Evolutionary conservation across 2,329 filamentous ascomycete species (phyloP).

Genomic region (Coniosporium tulheliwenetii): DNA sequence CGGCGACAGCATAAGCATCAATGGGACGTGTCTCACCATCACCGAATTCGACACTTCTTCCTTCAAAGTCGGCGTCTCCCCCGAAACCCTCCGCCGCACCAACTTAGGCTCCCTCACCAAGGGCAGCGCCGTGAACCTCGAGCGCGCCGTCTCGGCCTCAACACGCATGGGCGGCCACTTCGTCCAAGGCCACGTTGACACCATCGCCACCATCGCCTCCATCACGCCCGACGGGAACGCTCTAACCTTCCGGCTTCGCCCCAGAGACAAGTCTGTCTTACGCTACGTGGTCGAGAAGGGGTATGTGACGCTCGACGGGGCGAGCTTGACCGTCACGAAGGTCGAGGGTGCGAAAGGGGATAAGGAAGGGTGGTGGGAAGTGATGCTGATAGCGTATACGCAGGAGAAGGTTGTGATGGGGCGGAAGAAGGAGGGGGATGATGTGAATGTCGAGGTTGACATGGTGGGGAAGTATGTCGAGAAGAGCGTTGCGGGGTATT

Average conservation of each 20-base stretch:
- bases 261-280: constrained; percentile 52
- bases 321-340: constrained; percentile 79
- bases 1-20: constrained; percentile 88
- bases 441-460: constrained; percentile 86
- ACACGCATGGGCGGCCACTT: constrained; percentile 98
- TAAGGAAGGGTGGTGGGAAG: constrained; percentile 73
- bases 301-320: constrained; percentile 85
- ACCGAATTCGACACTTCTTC: constrained; percentile 46
- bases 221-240: constrained; percentile 78
- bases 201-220: constrained; percentile 58
- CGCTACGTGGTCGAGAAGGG: constrained; percentile 93
- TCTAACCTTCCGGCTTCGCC: constrained; percentile 68
- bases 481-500: constrained; percentile 75
- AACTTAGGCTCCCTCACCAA: constrained; percentile 66
- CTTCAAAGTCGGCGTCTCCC: constrained; percentile 89
- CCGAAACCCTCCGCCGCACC: constrained; percentile 88
- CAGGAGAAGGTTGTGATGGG: constrained; percentile 82
- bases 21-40: constrained; percentile 81
- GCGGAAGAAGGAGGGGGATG: constrained; percentile 60
- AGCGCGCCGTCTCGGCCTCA: constrained; percentile 81
- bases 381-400: constrained; percentile 96
- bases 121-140: constrained; percentile 68
- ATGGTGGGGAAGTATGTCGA: constrained; percentile 75
- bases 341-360: constrained; percentile 68
- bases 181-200: constrained; percentile 95